Base-by-base conservation (phyloP, 202 grass and related monocot genomes). In the Schoenoplectus triqueter region DNA sequence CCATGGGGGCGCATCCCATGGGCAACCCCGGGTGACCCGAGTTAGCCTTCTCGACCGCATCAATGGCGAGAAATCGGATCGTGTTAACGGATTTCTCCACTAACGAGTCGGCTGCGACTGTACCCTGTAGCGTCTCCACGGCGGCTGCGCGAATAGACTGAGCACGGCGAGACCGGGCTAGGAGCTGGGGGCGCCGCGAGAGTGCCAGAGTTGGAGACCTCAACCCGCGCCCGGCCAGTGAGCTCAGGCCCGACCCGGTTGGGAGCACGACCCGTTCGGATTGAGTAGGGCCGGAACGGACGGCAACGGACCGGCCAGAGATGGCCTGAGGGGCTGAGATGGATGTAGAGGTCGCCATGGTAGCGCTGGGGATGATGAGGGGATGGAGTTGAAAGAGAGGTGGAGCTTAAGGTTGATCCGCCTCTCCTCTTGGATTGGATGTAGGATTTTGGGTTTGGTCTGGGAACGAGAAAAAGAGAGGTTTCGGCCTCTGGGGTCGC, bases 41-140 rank as follows among this genome's bases (percentile, higher is more conserved):
- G 52, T 93, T 93, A 31, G 93, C 93, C 89, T 93, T 93, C 91
- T 96, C 93, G 56, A 96, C 91, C 19, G 93, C 91, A 62, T 96
- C 93, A 77, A 96, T 96, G 70, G 93, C 69, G 9, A 96, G 71
- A 84, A 96, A 96, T 13, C 93, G 87, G 76, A 96, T 96, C 89
- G 93, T 92, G 91, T 96, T 96, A 66, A 96, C 93, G 64, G 93
- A 96, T 88, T 93, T 96, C 10, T 96, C 93, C 31, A 96, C 91
- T 81, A 93, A 86, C 78, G 88, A 81, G 20, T 86, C 93, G 0
- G 93, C 77, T 40, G 93, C 89, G 15, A 70, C 84, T 15, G 84
- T 20, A 2, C 85, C 86, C 84, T 91, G 65, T 50, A 91, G 65
- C n/a, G 91, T 85, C 87, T 91, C 91, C 0, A 93, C 87, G 45